Conservation (phyloP, 2,329 filamentous ascomycete species). For the Xylariaceae sp. region DNA sequence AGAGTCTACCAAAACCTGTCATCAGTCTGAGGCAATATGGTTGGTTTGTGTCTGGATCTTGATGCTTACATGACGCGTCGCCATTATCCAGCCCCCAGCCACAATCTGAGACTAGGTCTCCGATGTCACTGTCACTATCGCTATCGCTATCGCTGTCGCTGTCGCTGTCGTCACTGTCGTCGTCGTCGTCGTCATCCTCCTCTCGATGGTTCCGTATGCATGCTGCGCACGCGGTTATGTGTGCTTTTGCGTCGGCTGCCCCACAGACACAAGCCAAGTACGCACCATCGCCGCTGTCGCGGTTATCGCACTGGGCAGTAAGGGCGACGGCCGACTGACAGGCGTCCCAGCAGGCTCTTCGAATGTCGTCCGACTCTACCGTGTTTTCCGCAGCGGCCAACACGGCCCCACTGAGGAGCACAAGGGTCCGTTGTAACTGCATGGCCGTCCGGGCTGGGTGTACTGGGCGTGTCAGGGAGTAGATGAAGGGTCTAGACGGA, state of each 20-base stretch:
- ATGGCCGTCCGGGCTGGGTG: not conserved
- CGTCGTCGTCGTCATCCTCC: slow-evolving; percentile 16
- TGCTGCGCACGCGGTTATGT: slow-evolving; percentile 17
- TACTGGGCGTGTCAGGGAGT: not conserved
- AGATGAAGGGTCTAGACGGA: too few species aligned
- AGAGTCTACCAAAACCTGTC: too few species aligned
- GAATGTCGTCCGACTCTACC: slow-evolving; percentile 15
- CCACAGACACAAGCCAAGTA: slow-evolving; percentile 19
- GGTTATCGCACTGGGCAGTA: slow-evolving; percentile 14
- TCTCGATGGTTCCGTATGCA: slow-evolving; percentile 16
- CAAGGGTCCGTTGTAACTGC: slow-evolving; percentile 5
- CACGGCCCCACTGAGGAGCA: slow-evolving; percentile 11
- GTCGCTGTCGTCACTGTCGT: too few species aligned
- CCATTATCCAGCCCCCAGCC: too few species aligned
- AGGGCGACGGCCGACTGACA: slow-evolving; percentile 21
- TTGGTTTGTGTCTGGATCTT: too few species aligned
- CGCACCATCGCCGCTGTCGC: slow-evolving; percentile 10
- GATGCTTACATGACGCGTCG: too few species aligned
- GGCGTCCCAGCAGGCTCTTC: slow-evolving; percentile 10
- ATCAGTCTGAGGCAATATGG: too few species aligned
- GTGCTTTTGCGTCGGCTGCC: slow-evolving; percentile 6
- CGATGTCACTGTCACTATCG: too few species aligned
- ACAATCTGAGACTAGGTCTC: too few species aligned
- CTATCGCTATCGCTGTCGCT: too few species aligned
- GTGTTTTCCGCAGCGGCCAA: slow-evolving; percentile 17